Evolutionary conservation across 768 basidiomycete species (phyloP), one percentile per base, ranked within the genome.

Genomic region (Rossbeevera mucosa): DNA sequence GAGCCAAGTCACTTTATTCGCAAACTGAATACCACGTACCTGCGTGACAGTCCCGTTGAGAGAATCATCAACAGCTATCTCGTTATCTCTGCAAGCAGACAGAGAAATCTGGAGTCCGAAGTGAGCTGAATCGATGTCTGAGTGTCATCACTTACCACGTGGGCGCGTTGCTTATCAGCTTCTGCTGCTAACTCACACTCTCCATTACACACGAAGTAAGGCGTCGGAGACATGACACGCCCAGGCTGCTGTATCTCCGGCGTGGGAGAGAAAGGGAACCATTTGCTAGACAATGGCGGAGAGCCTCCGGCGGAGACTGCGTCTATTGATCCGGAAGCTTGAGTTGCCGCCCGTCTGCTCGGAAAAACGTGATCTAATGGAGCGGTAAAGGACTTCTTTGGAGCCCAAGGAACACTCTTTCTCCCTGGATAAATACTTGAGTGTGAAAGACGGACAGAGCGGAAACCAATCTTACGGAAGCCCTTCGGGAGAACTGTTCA

Each of bases 71-170:
- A 55, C 50, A 5, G 66, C 65, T 5, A 28, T 29, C 18, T 67
- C 59, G 9, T 56, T 56, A n/a, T 67, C 66, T 40, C 53, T 60
- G 30, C 66, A 69, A 28, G 66, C 66, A 21, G 67, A 64, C 20
- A 67, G 29, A 13, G 65, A 67, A 44, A 67, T 56, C 66, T 69
- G 8, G 24, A 7, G 9, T 13, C 9, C 1, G 25, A 2, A 5
- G 18, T 57, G 40, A 64, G 54, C 25, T 7, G 9, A 29, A 38
- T 30, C 13, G 22, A 14, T 8, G n/a, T 20, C 28, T 2, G 24
- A 26, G 24, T 4, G n/a, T 20, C 7, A 14, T 33, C 4, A 65
- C 65, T 44, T 49, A 65, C 67, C 5, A 69, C 61, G 29, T 61
- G 53, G n/a, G 67, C 60, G 41, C 14, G 29, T 11, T 53, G 6